phyloP scores from a whole-genome alignment of 1,284 basidiomycete species.

The Porodaedalea pini region DNA sequence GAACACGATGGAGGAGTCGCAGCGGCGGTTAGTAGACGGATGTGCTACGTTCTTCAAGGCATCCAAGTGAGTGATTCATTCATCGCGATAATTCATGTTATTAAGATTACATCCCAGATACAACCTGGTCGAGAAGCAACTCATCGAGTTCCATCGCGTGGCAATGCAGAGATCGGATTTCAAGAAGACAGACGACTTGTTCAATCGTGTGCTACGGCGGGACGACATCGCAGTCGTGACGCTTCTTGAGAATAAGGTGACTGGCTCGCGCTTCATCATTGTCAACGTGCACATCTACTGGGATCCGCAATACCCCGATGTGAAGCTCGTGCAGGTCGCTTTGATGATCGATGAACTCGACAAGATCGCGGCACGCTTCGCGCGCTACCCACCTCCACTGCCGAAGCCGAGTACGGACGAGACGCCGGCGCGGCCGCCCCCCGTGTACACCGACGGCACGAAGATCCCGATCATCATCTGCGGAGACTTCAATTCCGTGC shows the following conservation, averaged over 20 bases:
- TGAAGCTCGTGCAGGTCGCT: slow-evolving; percentile 95
- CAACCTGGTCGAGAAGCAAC: slow-evolving; percentile 89
- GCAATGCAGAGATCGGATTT: slow-evolving; percentile 94
- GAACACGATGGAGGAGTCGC: slow-evolving; percentile 88
- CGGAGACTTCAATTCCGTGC: slow-evolving; percentile 93
- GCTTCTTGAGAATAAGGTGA: slow-evolving; percentile 82
- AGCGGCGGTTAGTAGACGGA: slow-evolving; percentile 89
- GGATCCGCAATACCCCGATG: slow-evolving; percentile 92
- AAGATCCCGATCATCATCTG: slow-evolving; percentile 92
- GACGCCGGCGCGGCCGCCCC: slow-evolving; percentile 46
- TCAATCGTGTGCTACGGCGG: slow-evolving; percentile 95
- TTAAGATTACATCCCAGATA: slow-evolving; percentile 52
- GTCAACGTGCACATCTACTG: slow-evolving; percentile 93
- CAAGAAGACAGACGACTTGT: slow-evolving; percentile 99
- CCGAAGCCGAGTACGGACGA: slow-evolving; percentile 23
- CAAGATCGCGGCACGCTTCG: slow-evolving; percentile 84
- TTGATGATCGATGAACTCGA: slow-evolving; percentile 92
- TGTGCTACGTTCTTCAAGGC: slow-evolving; percentile 97
- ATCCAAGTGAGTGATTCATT: slow-evolving; percentile 62
- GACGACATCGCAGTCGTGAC: slow-evolving; percentile 92
- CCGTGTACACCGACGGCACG: slow-evolving; percentile 73
- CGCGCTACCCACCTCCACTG: slow-evolving; percentile 62
- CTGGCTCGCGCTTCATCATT: slow-evolving; percentile 85
- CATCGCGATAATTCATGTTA: slow-evolving; percentile 16
- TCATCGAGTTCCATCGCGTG: slow-evolving; percentile 92